Percentiles rank a stretch among this genome's conserved stretches.
phyloP scores from a whole-genome alignment of 2,329 filamentous ascomycete genomes.

The Exserohilum turcica region DNA sequence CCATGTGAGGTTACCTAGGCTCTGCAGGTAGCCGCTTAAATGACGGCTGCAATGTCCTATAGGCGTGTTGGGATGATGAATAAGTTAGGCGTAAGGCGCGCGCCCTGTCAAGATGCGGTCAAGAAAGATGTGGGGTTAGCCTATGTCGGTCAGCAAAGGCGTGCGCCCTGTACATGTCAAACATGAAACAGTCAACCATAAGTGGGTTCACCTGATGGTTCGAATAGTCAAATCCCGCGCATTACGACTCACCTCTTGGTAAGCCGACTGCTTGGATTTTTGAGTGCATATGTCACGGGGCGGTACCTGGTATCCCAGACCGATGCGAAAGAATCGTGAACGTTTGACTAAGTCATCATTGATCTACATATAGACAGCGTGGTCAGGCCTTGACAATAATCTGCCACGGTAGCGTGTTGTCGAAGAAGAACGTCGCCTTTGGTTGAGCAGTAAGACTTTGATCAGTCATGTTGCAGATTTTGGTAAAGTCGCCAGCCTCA shows the following conservation, averaged over 20 bases:
- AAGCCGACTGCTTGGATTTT: background rate
- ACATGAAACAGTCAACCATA: background rate
- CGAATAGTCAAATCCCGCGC: background rate
- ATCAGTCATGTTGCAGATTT: conserved; percentile 49
- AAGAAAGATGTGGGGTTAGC: conserved; percentile 2
- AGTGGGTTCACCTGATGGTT: background rate
- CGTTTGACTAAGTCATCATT: background rate
- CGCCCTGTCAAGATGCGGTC: conserved; percentile 3
- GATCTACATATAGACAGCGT: background rate
- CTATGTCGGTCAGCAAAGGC: background rate
- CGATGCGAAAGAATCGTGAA: too few species aligned
- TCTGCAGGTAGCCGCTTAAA: background rate
- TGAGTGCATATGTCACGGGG: background rate
- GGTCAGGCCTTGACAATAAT: conserved; percentile 30
- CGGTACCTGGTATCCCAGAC: too few species aligned
- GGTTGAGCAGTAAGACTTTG: conserved; percentile 15
- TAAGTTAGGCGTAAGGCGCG: conserved; percentile 3
- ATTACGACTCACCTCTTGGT: too few species aligned
- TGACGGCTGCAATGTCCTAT: too few species aligned
- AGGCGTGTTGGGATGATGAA: background rate
- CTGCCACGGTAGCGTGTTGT: conserved; percentile 31
- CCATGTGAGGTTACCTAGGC: background rate
- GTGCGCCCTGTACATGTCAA: conserved; percentile 15
- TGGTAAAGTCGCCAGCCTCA: conserved; percentile 57
- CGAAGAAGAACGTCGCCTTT: conserved; percentile 35